These are phyloP conservation scores for Lablab purpureus DNA, from an alignment of 306 rosid species.

Conservation along the genomic window DNA sequence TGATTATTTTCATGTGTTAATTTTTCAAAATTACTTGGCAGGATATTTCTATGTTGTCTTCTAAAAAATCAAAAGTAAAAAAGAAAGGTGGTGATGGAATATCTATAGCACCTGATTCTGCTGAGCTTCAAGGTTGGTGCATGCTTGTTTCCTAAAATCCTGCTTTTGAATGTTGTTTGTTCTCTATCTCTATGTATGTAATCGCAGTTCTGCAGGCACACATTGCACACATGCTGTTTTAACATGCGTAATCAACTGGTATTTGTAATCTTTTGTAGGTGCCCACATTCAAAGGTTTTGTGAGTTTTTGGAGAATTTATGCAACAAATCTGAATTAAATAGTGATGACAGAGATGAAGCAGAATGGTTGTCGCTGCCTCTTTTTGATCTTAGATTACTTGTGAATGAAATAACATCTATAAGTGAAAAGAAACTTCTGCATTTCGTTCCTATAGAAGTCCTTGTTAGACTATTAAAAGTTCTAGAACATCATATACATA, in stretches of 20 bases:
- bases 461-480: constrained; percentile 86
- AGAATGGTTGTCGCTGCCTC: constrained; percentile 85
- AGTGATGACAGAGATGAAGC: constrained; percentile 88
- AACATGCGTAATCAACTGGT: constrained; percentile 35
- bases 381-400: constrained; percentile 82
- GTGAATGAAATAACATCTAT: constrained; percentile 87
- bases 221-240: constrained; percentile 2
- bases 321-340: constrained; percentile 75
- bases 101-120: constrained; percentile 59
- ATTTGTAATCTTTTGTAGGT: constrained; percentile 56
- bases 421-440: constrained; percentile 79
- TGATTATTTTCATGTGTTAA: constrained; percentile 48
- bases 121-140: constrained; percentile 79
- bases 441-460: constrained; percentile 76
- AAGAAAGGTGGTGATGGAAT: constrained; percentile 66
- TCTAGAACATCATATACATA: constrained; percentile 94
- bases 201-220: background rate
- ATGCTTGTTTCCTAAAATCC: constrained; percentile 34
- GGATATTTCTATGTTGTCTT: constrained; percentile 66
- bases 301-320: constrained; percentile 77
- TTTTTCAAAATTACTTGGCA: constrained; percentile 58
- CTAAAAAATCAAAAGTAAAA: constrained; percentile 82
- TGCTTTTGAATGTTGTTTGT: constrained; percentile 31
- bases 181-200: background rate
- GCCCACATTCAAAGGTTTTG: constrained; percentile 67